phyloP scores from a whole-genome alignment of 345 rosid species.

The Fremontodendron californicum region DNA sequence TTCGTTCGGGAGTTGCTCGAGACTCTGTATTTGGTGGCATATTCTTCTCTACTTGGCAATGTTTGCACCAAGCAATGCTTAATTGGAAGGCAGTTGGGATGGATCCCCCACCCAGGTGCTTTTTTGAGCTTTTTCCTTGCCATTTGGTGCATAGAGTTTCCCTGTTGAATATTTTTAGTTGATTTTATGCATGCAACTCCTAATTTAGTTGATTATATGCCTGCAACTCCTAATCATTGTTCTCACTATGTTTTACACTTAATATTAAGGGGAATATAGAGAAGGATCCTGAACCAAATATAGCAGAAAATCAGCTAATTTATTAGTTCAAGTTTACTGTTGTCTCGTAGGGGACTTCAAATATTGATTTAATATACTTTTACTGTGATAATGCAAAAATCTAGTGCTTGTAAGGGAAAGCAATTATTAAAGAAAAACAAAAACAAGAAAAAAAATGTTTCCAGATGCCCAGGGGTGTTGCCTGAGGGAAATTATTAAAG shows the following conservation, averaged over 20 bases:
- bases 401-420: neutral
- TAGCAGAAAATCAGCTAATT: neutral
- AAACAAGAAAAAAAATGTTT: neutral
- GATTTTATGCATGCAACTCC: neutral
- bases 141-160: neutral
- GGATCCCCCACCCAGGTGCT: conserved; percentile 78
- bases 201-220: neutral
- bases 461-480: neutral
- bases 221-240: neutral
- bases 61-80: conserved; percentile 61
- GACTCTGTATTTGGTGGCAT: conserved; percentile 71
- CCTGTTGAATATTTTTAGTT: neutral
- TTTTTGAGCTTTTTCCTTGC: neutral
- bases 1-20: conserved; percentile 68
- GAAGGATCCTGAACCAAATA: neutral
- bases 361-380: neutral
- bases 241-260: neutral
- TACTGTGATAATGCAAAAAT: neutral
- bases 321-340: neutral
- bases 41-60: conserved; percentile 90
- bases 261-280: neutral
- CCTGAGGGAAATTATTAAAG: neutral
- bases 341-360: neutral
- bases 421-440: neutral
- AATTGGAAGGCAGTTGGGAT: conserved; percentile 87